Evolutionary conservation across 179 eudicot species (phyloP).

Genomic region (Pouteria campechiana): DNA sequence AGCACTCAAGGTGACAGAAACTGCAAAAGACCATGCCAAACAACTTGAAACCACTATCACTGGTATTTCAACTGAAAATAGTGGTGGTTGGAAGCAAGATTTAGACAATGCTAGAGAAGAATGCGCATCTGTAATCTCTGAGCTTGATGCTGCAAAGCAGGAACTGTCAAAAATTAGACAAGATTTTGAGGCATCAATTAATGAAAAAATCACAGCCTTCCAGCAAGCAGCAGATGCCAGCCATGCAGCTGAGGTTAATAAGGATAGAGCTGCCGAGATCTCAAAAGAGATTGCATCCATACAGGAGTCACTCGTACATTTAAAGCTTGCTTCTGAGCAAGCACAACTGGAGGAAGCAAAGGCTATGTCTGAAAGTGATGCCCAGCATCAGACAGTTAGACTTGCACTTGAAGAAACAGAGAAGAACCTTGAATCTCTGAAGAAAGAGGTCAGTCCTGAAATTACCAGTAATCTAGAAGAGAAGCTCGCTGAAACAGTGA

Average conservation of each 20-base stretch:
- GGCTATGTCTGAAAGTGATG: conserved; percentile 39
- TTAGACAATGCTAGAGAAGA: conserved; percentile 33
- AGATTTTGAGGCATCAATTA: conserved; percentile 38
- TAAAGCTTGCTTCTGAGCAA: conserved; percentile 38
- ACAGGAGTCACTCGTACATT: conserved; percentile 52
- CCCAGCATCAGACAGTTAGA: conserved; percentile 38
- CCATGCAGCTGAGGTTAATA: conserved; percentile 33
- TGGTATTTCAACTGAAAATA: conserved; percentile 10
- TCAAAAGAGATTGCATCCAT: conserved; percentile 37
- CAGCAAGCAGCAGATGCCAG: conserved; percentile 58
- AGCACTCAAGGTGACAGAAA: conserved; percentile 46
- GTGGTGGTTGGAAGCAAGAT: conserved; percentile 27
- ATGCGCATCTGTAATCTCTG: conserved; percentile 34
- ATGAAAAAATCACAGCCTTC: conserved; percentile 37
- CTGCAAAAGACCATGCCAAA: conserved; percentile 38
- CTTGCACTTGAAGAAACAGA: conserved; percentile 51
- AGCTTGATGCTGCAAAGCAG: conserved; percentile 64
- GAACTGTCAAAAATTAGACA: conserved; percentile 55
- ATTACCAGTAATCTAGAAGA: conserved; percentile 39
- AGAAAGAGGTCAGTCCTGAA: conserved; percentile 53
- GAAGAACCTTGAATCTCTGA: conserved; percentile 48
- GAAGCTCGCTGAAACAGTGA: conserved; percentile 37
- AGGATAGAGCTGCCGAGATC: conserved; percentile 43
- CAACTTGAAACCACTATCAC: conserved; percentile 42
- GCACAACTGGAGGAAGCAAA: conserved; percentile 44